Percentiles rank a stretch among this genome's conserved stretches.
phyloP scores from a whole-genome alignment of 176 grass and related monocot species.

The Bothriochloa decipiens region DNA sequence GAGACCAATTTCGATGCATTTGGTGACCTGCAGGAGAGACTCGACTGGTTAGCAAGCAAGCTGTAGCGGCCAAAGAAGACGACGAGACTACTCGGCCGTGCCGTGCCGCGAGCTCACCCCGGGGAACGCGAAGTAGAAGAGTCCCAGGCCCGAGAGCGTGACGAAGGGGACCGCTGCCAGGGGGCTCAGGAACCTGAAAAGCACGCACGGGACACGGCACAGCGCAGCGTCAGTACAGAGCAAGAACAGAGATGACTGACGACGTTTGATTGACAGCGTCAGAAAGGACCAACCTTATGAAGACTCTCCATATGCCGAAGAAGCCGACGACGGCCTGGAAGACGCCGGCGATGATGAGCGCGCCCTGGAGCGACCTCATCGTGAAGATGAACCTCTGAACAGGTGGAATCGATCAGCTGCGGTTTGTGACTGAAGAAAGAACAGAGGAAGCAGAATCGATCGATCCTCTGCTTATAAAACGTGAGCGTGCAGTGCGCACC shows the following conservation, averaged over 20 bases:
- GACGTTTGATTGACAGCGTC: not conserved
- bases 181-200: constrained; percentile 79
- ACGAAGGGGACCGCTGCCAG: constrained; percentile 86
- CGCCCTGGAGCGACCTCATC: constrained; percentile 89
- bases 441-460: too few relatives aligned
- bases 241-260: too few relatives aligned
- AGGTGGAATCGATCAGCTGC: not conserved
- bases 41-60: constrained; percentile 48
- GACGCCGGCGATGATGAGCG: constrained; percentile 74
- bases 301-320: constrained; percentile 85
- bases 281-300: constrained; percentile 69
- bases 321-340: constrained; percentile 89
- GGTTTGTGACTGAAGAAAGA: too few relatives aligned
- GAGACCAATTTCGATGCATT: constrained; percentile 90
- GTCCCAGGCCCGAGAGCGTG: constrained; percentile 71
- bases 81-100: not conserved
- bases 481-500: too few relatives aligned
- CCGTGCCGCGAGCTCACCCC: constrained; percentile 49
- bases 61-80: not conserved
- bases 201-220: not conserved
- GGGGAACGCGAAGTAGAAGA: constrained; percentile 88
- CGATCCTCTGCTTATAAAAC: too few relatives aligned
- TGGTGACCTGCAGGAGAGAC: constrained; percentile 59
- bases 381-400: constrained; percentile 77
- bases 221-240: too few relatives aligned